phyloP scores from a whole-genome alignment of 345 rosid genomes.

The Cardamine resedifolia region DNA sequence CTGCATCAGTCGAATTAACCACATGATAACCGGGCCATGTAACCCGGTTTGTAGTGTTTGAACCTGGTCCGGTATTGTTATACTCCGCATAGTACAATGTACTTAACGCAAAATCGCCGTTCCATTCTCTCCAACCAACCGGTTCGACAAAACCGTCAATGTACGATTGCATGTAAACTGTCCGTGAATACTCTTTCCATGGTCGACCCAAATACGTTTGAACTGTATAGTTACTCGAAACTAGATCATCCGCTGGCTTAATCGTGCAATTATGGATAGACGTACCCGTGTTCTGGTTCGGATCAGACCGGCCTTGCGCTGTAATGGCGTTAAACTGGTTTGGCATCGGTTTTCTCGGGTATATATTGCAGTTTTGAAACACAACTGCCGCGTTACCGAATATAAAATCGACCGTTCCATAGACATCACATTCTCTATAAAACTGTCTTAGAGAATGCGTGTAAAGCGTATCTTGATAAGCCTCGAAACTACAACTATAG shows the following conservation, averaged over 20 bases:
- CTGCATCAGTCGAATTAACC: conserved; percentile 64
- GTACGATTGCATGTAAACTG: conserved; percentile 58
- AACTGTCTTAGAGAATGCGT: conserved; percentile 82
- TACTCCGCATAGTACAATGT: conserved; percentile 80
- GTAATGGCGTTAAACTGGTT: conserved; percentile 91
- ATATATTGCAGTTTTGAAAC: conserved; percentile 70
- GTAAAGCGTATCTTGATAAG: conserved; percentile 86
- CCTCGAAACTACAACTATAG: conserved; percentile 84
- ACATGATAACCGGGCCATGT: conserved; percentile 71
- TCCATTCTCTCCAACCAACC: conserved; percentile 78
- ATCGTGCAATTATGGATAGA: conserved; percentile 69
- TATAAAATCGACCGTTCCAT: conserved; percentile 90
- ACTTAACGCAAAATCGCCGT: conserved; percentile 58
- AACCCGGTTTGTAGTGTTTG: conserved; percentile 59
- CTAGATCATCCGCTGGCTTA: conserved; percentile 61
- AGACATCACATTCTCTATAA: conserved; percentile 83
- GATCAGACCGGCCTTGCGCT: conserved; percentile 85
- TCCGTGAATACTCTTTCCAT: conserved; percentile 85
- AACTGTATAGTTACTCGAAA: conserved; percentile 46
- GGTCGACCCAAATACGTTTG: conserved; percentile 79
- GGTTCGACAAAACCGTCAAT: conserved; percentile 58
- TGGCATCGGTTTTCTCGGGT: conserved; percentile 68
- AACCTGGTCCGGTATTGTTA: conserved; percentile 69
- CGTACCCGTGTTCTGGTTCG: conserved; percentile 85
- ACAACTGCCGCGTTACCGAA: conserved; percentile 92